phyloP scores from a whole-genome alignment of 805 yeast genomes.

The Candida broadrunensis region DNA sequence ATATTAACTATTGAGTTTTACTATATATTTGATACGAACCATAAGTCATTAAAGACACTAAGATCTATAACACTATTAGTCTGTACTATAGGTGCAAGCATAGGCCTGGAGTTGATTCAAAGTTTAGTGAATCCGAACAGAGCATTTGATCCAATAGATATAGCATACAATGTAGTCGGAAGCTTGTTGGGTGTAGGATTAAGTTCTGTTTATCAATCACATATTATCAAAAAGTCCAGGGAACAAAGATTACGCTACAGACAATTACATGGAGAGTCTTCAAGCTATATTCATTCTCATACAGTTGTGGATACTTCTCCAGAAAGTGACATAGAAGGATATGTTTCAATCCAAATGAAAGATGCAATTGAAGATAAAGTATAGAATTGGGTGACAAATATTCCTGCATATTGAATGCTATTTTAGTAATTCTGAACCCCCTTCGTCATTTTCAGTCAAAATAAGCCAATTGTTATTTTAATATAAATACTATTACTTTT shows the following conservation, averaged over 20 bases:
- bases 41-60: constrained; percentile 23
- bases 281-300: not conserved
- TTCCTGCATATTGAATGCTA: too few species aligned
- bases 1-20: constrained; percentile 48
- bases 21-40: constrained; percentile 37
- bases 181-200: constrained; percentile 21
- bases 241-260: constrained; percentile 2
- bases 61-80: constrained; percentile 33
- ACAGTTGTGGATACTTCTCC: not conserved
- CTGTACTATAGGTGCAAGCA: constrained; percentile 47
- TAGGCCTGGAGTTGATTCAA: constrained; percentile 53
- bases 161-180: constrained; percentile 32
- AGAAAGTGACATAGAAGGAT: constrained; percentile 12
- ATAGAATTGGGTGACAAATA: too few species aligned
- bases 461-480: too few species aligned
- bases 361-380: constrained; percentile 6
- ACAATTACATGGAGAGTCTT: not conserved
- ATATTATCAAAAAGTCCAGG: constrained; percentile 2
- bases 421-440: too few species aligned
- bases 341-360: constrained; percentile 17
- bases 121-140: constrained; percentile 43
- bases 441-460: too few species aligned
- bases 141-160: constrained; percentile 49
- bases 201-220: constrained; percentile 2
- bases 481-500: too few species aligned